Base-by-base conservation (phyloP, 2,329 filamentous ascomycete species). In the Pyricularia sp. region DNA sequence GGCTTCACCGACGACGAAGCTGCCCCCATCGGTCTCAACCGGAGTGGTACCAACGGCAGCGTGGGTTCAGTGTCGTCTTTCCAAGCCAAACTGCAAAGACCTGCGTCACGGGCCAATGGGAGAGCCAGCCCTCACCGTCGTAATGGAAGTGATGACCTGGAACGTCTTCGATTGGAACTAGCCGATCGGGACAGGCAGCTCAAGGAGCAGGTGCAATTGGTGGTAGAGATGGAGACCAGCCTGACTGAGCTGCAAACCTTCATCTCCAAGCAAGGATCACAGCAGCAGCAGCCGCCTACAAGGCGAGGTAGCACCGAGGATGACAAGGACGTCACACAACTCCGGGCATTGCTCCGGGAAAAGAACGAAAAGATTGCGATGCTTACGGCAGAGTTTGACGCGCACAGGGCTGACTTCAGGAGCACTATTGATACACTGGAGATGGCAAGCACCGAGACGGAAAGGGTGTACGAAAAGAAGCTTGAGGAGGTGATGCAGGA, bases 341-440 rank as follows among this genome's bases (percentile, higher is more conserved):
- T 99, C 69, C 89, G 94, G 68, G 87, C 90, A n/a, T 80, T 97
- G 73, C 81, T 99, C 68, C 87, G 92, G 28, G 95, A 99, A 80
- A 97, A 97, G 85, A 97, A 97, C 75, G 95, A 99, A 70, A 97
- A 94, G 82, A 97, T 99, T 72, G 89, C 91, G 30, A 90, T 94
- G 83, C 86, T 99, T 73, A 98, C 94, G 0, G 88, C 92, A 10
- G 95, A 99, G 76, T 99, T 99, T 74, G 95, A 99, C 76, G 88
- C 91, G 11, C 94, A 99, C 77, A 87, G 95, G 70, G 94, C 95
- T 23, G 95, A 99, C 78, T 99, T 99, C 80, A 86, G 95, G 73
- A 97, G 92, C 78, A 99, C 95, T 23, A 95, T 99, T 71, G 95
- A 99, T 79, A 97, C 94, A 0, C 84, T 99, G 67, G 95, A 99